Base-by-base conservation (phyloP, 192 early-diverging fungal genomes). In the Haplosporangium gracile region DNA sequence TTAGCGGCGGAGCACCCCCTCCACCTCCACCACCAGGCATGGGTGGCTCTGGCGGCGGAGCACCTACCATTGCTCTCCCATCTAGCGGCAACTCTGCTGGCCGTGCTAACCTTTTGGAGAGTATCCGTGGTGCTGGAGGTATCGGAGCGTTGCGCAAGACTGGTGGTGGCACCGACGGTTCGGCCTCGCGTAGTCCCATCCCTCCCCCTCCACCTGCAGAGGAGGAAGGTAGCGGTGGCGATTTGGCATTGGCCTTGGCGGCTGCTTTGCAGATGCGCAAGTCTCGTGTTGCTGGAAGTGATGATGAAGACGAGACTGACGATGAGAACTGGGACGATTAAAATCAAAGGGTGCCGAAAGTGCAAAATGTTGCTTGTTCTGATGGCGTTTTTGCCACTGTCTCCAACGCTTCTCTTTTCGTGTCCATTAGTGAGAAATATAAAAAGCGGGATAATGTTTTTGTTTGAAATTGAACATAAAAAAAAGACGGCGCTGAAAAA, bases 61-160 rank as follows among this genome's bases (percentile, higher is more conserved):
- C 71, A 34, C 26, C 78, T 78, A 5, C 70, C 63, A 39, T 76
- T 39, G 63, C 79, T 49, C 72, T 68, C 20, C 81, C 88, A 2
- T 42, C 88, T 15, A 45, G 63, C 10, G 71, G 76, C 13, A 40
- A 79, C 22, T 16, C 45, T 4, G 71, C 63, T 74, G 78, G 80
- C 40, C 81, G 89, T 24, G 38, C 68, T 42, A 89, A 89, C 68
- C 72, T 93, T 6, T 70, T 93, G 88, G 89, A 81, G 53, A 88
- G 88, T 65, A 93, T 93, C 45, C 85, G 89, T 40, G 88, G 85
- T 15, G 76, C 89, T 3, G 91, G 92, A 42, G 92, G 91, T 29
- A 82, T 90, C 78, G 80, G 77, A 32, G 76, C 76, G 0, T 70
- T 91, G 55, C 89, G 89, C 60, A 85, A 90, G 70, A 79, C 78